Base-by-base conservation (phyloP, 2,329 filamentous ascomycete genomes). In the Trichoderma sp. region DNA sequence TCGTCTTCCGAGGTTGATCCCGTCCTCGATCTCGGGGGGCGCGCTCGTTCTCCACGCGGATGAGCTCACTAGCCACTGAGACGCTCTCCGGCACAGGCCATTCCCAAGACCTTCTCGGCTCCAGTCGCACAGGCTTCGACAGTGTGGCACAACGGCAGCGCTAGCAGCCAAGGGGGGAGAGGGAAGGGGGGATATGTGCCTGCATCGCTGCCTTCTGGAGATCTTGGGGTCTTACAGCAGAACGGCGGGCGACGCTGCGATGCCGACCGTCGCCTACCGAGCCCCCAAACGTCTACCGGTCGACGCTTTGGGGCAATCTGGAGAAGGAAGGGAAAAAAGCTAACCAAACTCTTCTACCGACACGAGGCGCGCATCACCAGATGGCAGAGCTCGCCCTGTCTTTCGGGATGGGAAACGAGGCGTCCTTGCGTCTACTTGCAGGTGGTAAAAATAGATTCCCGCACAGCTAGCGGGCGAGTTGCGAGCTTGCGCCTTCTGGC, bases 171-270 rank as follows among this genome's bases (percentile, higher is more conserved):
- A 64, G 34, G 50, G 61, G 52, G 19, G n/a, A n/a, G n/a, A n/a
- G n/a, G n/a, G n/a, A n/a, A n/a, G n/a, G n/a, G n/a, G n/a, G n/a
- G n/a, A n/a, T n/a, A 56, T 35, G 39, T 64, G 61, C 50, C n/a
- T 56, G 60, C 61, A 34, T 42, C 35, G 34, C 50, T 54, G 35
- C 37, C 52, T 64, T 48, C 50, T 42, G 35, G 37, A 56, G 61
- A 64, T 64, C 61, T 64, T 34, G 52, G 52, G 35, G 48, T 54
- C n/a, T 56, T 34, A 48, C 52, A 42, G 50, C 52, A 45, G 39
- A 32, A 22, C n/a, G 27, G n/a, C 39, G 58, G 58, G 39, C 27
- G n/a, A 61, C 34, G 58, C 45, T 37, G 58, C 35, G 35, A 45
- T 42, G 50, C 48, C 48, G 50, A 54, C 60, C 17, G 25, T 64